phyloP scores from a whole-genome alignment of 2,329 filamentous ascomycete genomes.

The Pleurostoma richardsiae region DNA sequence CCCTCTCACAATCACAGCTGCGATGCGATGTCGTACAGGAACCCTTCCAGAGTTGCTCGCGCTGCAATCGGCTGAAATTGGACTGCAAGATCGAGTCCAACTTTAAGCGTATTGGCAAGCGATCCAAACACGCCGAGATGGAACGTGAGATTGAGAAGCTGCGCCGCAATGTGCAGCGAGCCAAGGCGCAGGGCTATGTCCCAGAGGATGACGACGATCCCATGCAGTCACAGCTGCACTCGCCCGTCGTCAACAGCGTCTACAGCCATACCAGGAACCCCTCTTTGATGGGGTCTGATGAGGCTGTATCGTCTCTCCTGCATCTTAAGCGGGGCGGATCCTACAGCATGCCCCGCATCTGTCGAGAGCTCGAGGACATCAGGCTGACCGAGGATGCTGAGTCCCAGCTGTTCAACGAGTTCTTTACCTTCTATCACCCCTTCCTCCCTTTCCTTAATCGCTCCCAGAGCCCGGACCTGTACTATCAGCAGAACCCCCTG shows the following conservation, averaged over 20 bases:
- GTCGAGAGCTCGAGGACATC: constrained; percentile 58
- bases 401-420: constrained; percentile 59
- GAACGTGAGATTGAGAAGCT: constrained; percentile 73
- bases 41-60: constrained; percentile 70
- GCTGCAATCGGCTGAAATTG: constrained; percentile 74
- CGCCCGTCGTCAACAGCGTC: constrained; percentile 51
- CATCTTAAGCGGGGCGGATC: constrained; percentile 62
- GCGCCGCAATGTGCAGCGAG: constrained; percentile 55
- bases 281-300: constrained; percentile 63
- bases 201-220: constrained; percentile 51
- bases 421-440: constrained; percentile 68
- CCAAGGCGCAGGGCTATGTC: constrained; percentile 53
- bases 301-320: constrained; percentile 61
- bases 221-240: constrained; percentile 48
- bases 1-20: constrained; percentile 41
- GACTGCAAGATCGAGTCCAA: constrained; percentile 84
- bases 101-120: constrained; percentile 77
- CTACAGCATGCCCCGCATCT: constrained; percentile 54
- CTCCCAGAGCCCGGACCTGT: constrained; percentile 62
- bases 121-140: constrained; percentile 81
- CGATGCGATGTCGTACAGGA: constrained; percentile 82
- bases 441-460: constrained; percentile 73
- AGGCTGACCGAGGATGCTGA: constrained; percentile 60
- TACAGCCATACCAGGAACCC: constrained; percentile 58
- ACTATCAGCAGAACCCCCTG: constrained; percentile 71